Conservation (phyloP, 2,329 filamentous ascomycete species). For the Penicillium sp. region DNA sequence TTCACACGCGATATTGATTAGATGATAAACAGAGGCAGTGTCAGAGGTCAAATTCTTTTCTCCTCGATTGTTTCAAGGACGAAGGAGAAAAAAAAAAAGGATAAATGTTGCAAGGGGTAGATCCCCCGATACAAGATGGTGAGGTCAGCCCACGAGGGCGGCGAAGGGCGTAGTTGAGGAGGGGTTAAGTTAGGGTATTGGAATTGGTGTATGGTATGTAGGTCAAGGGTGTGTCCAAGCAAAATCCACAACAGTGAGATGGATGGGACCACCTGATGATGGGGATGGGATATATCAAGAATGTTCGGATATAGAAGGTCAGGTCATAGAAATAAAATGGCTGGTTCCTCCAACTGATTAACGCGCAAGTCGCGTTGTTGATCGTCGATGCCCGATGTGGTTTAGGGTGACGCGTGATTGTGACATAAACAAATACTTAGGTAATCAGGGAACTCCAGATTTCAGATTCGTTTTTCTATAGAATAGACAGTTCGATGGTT, state of each 20-base stretch:
- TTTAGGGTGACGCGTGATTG: slow-evolving; percentile 13
- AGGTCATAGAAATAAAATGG: not conserved
- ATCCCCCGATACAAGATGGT: slow-evolving; percentile 16
- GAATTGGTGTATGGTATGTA: not conserved
- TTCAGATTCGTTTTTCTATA: too few relatives aligned
- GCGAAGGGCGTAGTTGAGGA: slow-evolving; percentile 12
- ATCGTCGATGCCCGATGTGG: slow-evolving; percentile 9
- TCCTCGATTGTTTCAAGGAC: not conserved
- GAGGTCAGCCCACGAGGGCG: slow-evolving; percentile 22
- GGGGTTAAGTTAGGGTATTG: slow-evolving; percentile 1
- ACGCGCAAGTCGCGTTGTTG: slow-evolving; percentile 15
- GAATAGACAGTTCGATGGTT: not conserved
- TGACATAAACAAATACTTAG: slow-evolving; percentile 13
- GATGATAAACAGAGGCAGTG: not conserved
- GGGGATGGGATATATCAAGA: not conserved
- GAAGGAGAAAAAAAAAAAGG: not conserved
- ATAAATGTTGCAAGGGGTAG: slow-evolving; percentile 19
- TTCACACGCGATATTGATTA: slow-evolving; percentile 6
- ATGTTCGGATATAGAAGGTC: not conserved
- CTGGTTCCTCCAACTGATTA: slow-evolving; percentile 7
- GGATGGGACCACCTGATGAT: not conserved
- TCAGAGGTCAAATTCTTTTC: not conserved
- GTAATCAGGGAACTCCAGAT: slow-evolving; percentile 3
- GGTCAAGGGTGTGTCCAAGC: not conserved
- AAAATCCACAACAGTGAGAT: not conserved